Base-by-base conservation (phyloP, 768 basidiomycete species). In the Tylopilus balloui region DNA sequence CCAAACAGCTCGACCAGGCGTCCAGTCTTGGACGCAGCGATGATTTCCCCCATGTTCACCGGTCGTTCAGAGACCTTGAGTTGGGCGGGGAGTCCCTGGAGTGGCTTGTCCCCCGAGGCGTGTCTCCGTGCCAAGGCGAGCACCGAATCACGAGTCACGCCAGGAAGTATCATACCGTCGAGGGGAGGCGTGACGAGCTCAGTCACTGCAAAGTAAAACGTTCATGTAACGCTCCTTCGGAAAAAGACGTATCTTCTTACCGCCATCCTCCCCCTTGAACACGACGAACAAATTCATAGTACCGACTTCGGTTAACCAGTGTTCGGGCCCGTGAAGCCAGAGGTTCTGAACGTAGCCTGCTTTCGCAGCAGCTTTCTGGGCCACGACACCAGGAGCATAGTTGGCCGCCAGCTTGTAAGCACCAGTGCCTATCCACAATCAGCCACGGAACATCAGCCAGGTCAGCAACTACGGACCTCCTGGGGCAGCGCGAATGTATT, bases 271-370 rank as follows among this genome's bases (percentile, higher is more conserved):
- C 19, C 75, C 78, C 64, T 78, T 80, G 69, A 93, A 82, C 4
- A 84, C 88, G 37, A 86, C 81, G 53, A 94, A 94, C 65, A 92
- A 69, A 68, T 95, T 95, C 92, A 94, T 94, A 1, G 91, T 92
- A 35, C 92, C 92, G 35, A 92, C 91, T 64, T 78, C 79, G 4
- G 78, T 80, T 42, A 78, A 59, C 52, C 72, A 62, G 53, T 78
- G 73, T 43, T 78, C 73, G 2, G 73, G 72, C 0, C 92, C 92
- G 52, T 89, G 80, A 28, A 95, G 73, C 92, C 92, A 95, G 10
- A 95, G 75, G 65, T 92, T 94, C 61, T 95, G 92, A 14, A 78
- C 78, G 64, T 96, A 94, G 14, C 92, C 92, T 48, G 78, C 71
- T 27, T 77, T 68, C 2, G 83, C 83, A 20, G 90, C 92, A 49